These are phyloP conservation scores for Nelumbo lutea DNA, from an alignment of 164 flowering plant genomes.

Conservation along the genomic window DNA sequence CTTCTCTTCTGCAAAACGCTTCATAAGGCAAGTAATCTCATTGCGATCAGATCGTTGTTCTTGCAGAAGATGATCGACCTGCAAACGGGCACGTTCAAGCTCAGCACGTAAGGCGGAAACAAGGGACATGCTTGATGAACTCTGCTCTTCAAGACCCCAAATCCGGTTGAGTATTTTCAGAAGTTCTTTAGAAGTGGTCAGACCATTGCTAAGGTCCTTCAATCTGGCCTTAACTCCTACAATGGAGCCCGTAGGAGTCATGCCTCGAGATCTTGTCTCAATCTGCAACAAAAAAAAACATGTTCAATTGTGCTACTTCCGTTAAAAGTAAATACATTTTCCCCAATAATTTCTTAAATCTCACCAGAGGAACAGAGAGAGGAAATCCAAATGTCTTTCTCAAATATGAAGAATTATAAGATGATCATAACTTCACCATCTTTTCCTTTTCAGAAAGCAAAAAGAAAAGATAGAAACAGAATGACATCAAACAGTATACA, in stretches of 20 bases:
- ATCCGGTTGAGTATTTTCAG: constrained; percentile 72
- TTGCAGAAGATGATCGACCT: constrained; percentile 65
- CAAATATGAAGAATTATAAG: not conserved
- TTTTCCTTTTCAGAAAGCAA: too few species aligned
- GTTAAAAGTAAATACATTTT: not conserved
- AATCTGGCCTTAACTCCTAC: constrained; percentile 48
- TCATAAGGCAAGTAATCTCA: constrained; percentile 59
- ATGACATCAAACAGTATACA: not conserved
- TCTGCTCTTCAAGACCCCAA: constrained; percentile 72
- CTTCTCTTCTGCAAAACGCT: constrained; percentile 77
- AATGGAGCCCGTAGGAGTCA: constrained; percentile 44
- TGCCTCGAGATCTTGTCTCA: constrained; percentile 59
- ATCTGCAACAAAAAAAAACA: constrained; percentile 35
- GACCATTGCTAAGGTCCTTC: constrained; percentile 72
- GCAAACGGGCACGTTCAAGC: constrained; percentile 79
- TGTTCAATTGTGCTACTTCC: not conserved
- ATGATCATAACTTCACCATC: not conserved
- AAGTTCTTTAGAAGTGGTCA: constrained; percentile 84
- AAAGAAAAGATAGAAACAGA: not conserved
- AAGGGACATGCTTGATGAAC: constrained; percentile 72
- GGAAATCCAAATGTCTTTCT: too few species aligned
- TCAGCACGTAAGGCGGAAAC: constrained; percentile 83
- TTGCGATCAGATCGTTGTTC: constrained; percentile 55
- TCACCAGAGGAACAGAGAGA: not conserved
- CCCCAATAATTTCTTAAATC: not conserved